Evolutionary conservation across 2,329 filamentous ascomycete species (phyloP).

Genomic region (Scleromitrula shiraiana): DNA sequence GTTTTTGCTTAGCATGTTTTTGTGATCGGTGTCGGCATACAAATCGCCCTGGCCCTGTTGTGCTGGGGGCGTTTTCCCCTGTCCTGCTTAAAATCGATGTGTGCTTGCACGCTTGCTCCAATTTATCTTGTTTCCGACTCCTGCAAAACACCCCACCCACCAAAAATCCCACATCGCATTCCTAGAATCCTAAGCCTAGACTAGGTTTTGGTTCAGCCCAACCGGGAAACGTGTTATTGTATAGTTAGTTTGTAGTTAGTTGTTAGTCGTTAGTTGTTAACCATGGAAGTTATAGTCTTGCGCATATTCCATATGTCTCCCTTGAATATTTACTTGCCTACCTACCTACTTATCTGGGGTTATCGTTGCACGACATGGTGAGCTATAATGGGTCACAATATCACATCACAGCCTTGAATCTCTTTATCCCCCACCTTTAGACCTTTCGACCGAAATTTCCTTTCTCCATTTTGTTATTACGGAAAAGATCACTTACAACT

Average conservation of each 20-base stretch:
- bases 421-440: slow-evolving; percentile 1
- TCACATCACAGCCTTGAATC: neutral
- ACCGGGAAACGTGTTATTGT: neutral
- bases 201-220: slow-evolving; percentile 9
- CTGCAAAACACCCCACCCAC: slow-evolving; percentile 8
- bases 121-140: slow-evolving; percentile 2
- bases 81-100: slow-evolving; percentile 1
- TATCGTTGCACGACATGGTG: neutral
- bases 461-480: no score
- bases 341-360: neutral
- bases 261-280: neutral
- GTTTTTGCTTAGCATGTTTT: neutral
- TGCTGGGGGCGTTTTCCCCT: neutral
- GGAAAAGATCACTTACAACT: no score
- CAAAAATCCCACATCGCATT: no score
- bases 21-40: neutral
- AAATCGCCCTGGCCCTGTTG: no score
- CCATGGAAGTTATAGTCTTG: no score
- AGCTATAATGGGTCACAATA: neutral
- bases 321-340: neutral
- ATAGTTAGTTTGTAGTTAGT: neutral
- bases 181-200: no score
- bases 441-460: slow-evolving; percentile 3
- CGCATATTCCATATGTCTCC: no score
- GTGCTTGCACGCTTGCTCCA: neutral